phyloP scores from a whole-genome alignment of 169 alveolate genomes.

The Cryptosporidium muris region DNA sequence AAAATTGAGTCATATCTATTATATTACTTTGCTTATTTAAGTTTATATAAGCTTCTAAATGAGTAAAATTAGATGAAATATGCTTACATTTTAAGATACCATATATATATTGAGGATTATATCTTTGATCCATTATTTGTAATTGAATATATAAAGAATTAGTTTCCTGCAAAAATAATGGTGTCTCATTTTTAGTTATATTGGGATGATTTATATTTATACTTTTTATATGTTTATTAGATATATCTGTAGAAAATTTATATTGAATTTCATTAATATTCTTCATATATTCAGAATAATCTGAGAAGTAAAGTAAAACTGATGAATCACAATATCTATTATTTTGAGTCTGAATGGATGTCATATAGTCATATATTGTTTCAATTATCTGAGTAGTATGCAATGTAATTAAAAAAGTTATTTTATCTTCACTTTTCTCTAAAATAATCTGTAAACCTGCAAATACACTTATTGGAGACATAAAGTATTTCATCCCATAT shows the following conservation, averaged over 20 bases:
- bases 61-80: not conserved
- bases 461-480: constrained; percentile 42
- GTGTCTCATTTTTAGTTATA: not conserved
- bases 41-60: not conserved
- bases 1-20: constrained; percentile 19
- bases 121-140: constrained; percentile 21
- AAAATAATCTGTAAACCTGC: constrained; percentile 49
- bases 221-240: not conserved
- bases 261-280: not conserved
- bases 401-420: constrained; percentile 16
- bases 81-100: constrained; percentile 8
- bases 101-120: constrained; percentile 47
- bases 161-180: not conserved
- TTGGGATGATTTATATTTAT: not conserved
- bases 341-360: not conserved
- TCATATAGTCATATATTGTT: not conserved
- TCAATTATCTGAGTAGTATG: constrained; percentile 6
- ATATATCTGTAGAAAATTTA: not conserved
- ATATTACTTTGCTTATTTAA: not conserved
- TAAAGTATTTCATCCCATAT: constrained; percentile 35
- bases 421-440: not conserved
- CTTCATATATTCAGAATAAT: no score
- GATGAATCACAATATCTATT: not conserved
- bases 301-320: no score
- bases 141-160: constrained; percentile 15